A percentile compares a stretch with the other conserved stretches of the same genome.
These are phyloP conservation scores for Macrotyloma uniflorum DNA, from an alignment of 306 rosid genomes.

Conservation along the genomic window DNA sequence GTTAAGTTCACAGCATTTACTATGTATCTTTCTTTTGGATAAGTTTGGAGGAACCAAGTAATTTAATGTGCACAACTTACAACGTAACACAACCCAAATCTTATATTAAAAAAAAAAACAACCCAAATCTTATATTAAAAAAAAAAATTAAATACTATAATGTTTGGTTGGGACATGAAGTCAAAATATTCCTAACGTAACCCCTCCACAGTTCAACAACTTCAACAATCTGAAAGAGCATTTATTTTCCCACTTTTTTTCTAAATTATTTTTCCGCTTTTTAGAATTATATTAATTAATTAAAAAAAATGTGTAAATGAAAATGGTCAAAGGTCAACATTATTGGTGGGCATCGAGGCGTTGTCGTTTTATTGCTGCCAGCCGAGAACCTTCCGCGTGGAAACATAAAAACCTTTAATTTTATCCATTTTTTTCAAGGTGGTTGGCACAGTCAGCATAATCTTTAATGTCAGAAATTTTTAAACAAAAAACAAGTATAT, in stretches of 20 bases:
- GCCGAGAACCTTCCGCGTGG: slow-evolving; percentile 19
- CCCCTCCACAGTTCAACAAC: slow-evolving; percentile 46
- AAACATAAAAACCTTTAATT: neutral
- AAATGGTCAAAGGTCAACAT: slow-evolving; percentile 34
- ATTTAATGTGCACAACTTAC: neutral
- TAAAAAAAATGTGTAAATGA: neutral
- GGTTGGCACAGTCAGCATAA: slow-evolving; percentile 12
- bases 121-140: no score
- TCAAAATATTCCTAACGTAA: slow-evolving; percentile 39
- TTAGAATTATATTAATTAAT: neutral
- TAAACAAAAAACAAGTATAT: no score
- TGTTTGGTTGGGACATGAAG: slow-evolving; percentile 27
- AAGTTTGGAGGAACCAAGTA: neutral
- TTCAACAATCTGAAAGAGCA: slow-evolving; percentile 38
- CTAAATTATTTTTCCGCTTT: neutral
- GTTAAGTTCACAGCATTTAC: neutral
- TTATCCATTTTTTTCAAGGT: slow-evolving; percentile 16
- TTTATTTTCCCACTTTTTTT: neutral
- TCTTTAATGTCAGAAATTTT: neutral
- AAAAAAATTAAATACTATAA: no score
- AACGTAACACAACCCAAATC: neutral
- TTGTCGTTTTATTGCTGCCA: slow-evolving; percentile 32
- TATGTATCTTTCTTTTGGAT: neutral
- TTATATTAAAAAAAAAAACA: no score
- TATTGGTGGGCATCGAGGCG: slow-evolving; percentile 4